Percentiles rank a stretch among this genome's conserved stretches.
These are phyloP conservation scores for Fusarium burgessii DNA, from an alignment of 2,329 filamentous ascomycete species.

Conservation along the genomic window DNA sequence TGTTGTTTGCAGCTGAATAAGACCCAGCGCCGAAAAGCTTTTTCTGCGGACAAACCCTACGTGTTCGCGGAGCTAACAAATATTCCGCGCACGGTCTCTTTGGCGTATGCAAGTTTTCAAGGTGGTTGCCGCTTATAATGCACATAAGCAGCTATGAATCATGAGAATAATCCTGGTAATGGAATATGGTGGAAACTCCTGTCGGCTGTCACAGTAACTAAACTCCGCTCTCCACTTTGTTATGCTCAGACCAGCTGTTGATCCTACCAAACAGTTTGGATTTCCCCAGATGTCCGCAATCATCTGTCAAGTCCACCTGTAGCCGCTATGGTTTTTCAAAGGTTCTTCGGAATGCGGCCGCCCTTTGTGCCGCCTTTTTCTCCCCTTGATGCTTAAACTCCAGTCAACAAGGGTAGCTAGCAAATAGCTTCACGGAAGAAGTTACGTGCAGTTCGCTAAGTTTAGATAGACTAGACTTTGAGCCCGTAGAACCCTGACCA, in stretches of 20 bases:
- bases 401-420: neutral
- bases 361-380: neutral
- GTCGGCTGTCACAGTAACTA: neutral
- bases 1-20: neutral
- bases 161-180: neutral
- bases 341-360: neutral
- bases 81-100: neutral
- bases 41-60: neutral
- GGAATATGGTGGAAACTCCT: neutral
- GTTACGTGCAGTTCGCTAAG: neutral
- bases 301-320: neutral
- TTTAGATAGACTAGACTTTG: neutral
- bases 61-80: neutral
- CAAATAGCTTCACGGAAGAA: neutral
- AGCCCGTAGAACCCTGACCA: neutral
- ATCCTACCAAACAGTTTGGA: neutral
- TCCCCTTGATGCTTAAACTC: neutral
- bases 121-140: slow-evolving; percentile 1
- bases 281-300: neutral
- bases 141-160: neutral
- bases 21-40: neutral
- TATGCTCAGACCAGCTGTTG: neutral
- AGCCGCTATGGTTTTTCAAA: neutral
- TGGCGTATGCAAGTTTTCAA: neutral
- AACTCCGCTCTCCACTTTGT: neutral